Evolutionary conservation across 176 grass and related monocot species (phyloP), one percentile per base, ranked within the genome.

Genomic region (Saccharum spontaneum): DNA sequence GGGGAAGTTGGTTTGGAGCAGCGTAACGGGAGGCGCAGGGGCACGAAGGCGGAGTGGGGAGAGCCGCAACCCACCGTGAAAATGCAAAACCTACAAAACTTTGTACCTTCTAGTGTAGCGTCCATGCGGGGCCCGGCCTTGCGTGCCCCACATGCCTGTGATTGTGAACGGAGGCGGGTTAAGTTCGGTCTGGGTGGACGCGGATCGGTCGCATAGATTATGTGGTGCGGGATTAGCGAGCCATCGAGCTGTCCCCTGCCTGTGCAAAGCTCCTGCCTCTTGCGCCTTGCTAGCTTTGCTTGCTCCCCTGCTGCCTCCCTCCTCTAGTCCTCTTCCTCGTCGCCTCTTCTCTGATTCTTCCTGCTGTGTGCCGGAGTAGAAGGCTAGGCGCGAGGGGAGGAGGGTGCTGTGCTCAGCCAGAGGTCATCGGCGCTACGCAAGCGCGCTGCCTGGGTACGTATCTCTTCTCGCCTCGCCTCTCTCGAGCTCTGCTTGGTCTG

Each of bases 171-270:
- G 11, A 20, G 0, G 16, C 0, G 8, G 8, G 30, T 0, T 33
- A 11, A 5, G 22, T 9, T 11, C 49, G 11, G 49, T 16, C 62
- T 5, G 39, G n/a, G 62, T 40, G 18, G 71, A 76, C 81, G 70
- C 70, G 41, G 81, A 81, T 46, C 76, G 76, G 81, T 81, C 70
- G 69, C 65, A 34, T 87, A 84, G 85, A 84, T 81, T 84, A 80
- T 87, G 85, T 84, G 81, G 85, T 87, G 81, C 81, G 85, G 80
- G 81, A 71, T 80, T 90, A 80, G 81, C 85, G 77, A 87, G 79
- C 80, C 80, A 87, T 83, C 89, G 80, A 90, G 89, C 84, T 90
- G 89, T 90, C 79, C 84, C 79, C 68, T 83, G 79, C 79, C 88
- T 87, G 84, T 86, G 79, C 73, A 9, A 74, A 67, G 76, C 44